phyloP scores from a whole-genome alignment of 805 yeast genomes.

The Wickerhamiella azyma region DNA sequence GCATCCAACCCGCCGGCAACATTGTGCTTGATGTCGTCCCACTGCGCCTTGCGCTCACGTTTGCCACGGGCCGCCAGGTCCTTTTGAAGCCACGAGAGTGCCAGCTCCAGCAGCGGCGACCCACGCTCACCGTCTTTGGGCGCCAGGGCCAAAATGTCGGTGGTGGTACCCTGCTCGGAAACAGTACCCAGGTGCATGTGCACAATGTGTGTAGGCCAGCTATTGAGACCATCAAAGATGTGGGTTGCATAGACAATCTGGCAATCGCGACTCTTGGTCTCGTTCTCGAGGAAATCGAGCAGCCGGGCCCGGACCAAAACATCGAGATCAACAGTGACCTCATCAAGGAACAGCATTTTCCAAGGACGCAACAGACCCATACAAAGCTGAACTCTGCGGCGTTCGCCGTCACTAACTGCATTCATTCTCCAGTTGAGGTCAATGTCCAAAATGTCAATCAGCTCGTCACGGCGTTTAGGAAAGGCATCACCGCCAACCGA shows the following conservation, averaged over 20 bases:
- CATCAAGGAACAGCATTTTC: slow-evolving; percentile 77
- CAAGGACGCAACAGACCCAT: slow-evolving; percentile 92
- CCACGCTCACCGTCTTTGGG: slow-evolving; percentile 5
- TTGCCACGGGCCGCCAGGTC: slow-evolving; percentile 40
- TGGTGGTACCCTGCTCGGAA: slow-evolving; percentile 18
- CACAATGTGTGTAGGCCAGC: slow-evolving; percentile 75
- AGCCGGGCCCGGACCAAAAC: slow-evolving; percentile 75
- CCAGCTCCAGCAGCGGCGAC: slow-evolving; percentile 25
- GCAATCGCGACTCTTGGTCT: slow-evolving; percentile 54
- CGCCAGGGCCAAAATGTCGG: slow-evolving; percentile 13
- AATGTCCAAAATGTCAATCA: slow-evolving; percentile 68
- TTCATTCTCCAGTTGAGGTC: slow-evolving; percentile 89
- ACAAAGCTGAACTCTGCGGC: slow-evolving; percentile 82
- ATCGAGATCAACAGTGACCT: slow-evolving; percentile 92
- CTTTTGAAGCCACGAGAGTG: slow-evolving; percentile 26
- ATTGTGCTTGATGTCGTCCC: slow-evolving; percentile 35
- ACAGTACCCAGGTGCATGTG: slow-evolving; percentile 64
- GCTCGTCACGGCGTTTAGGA: slow-evolving; percentile 60
- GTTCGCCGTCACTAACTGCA: slow-evolving; percentile 83
- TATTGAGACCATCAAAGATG: slow-evolving; percentile 85
- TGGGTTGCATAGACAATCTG: slow-evolving; percentile 88
- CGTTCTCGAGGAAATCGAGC: slow-evolving; percentile 55
- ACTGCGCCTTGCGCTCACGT: slow-evolving; percentile 38
- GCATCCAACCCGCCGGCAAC: slow-evolving; percentile 18
- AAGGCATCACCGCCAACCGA: slow-evolving; percentile 73